A percentile compares a stretch with the other conserved stretches of the same genome.
These are phyloP conservation scores for Barnettozyma sp. DNA, from an alignment of 805 yeast genomes.

Conservation along the genomic window DNA sequence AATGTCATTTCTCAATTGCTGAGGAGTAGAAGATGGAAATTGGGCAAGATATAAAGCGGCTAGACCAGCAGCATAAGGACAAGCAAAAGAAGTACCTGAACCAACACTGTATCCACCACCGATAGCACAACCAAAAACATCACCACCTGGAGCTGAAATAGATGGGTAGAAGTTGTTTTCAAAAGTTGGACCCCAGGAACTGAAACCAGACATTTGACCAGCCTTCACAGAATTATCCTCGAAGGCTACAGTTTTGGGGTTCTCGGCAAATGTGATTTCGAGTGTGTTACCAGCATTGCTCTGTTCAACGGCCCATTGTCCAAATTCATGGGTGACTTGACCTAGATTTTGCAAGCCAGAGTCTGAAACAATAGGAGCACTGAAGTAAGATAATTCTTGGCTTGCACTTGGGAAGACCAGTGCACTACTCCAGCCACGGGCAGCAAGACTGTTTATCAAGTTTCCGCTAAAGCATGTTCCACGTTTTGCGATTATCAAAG, in stretches of 20 bases:
- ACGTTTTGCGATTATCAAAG: slow-evolving; percentile 6
- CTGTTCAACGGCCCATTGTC: slow-evolving; percentile 9
- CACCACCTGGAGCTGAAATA: slow-evolving; percentile 17
- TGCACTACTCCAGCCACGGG: not conserved
- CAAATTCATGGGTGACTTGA: slow-evolving; percentile 8
- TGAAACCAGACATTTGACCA: slow-evolving; percentile 12
- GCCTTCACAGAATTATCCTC: slow-evolving; percentile 4
- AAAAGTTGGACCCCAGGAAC: slow-evolving; percentile 18
- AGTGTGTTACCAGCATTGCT: slow-evolving; percentile 7
- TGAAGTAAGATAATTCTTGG: not conserved
- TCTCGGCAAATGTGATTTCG: slow-evolving; percentile 3
- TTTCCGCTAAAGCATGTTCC: slow-evolving; percentile 5
- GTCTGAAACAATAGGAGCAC: too few relatives aligned
- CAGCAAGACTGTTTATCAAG: not conserved
- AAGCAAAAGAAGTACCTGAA: slow-evolving; percentile 15
- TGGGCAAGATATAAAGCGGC: slow-evolving; percentile 11
- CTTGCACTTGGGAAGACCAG: slow-evolving; percentile 3
- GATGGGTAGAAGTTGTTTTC: slow-evolving; percentile 14
- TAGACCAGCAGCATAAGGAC: slow-evolving; percentile 17
- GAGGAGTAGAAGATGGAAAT: slow-evolving; percentile 6
- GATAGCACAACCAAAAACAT: slow-evolving; percentile 11
- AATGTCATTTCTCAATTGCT: slow-evolving; percentile 3
- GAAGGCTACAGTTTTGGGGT: not conserved
- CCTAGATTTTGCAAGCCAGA: slow-evolving; percentile 3
- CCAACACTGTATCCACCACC: slow-evolving; percentile 10